A percentile compares a stretch with the other conserved stretches of the same genome.
Evolutionary conservation across 176 grass and related monocot species (phyloP).

Genomic region (Oryza punctata): DNA sequence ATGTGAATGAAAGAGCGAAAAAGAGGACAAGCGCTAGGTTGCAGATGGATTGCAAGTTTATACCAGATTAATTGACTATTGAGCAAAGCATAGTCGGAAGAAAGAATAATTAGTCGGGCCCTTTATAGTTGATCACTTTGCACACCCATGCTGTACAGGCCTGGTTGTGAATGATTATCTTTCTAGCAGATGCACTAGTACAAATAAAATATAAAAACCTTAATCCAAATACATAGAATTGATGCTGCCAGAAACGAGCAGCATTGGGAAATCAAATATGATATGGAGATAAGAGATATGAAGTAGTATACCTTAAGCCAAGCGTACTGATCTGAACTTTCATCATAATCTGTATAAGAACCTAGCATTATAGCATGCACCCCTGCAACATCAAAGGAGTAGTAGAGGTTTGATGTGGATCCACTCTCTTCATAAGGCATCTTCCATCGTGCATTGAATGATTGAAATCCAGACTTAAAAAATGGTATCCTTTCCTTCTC

Average conservation of each 20-base stretch:
- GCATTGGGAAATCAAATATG: neutral
- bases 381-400: conserved; percentile 80
- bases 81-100: neutral
- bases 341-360: conserved; percentile 96
- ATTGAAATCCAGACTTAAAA: conserved; percentile 70
- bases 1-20: too few species aligned
- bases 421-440: conserved; percentile 93
- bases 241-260: conserved; percentile 19
- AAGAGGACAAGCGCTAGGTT: neutral
- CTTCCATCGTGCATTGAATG: conserved; percentile 95
- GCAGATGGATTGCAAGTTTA: neutral
- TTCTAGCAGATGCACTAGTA: neutral
- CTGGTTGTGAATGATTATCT: neutral
- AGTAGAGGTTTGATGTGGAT: conserved; percentile 87
- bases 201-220: neutral
- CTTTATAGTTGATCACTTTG: neutral
- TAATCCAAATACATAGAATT: neutral
- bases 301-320: conserved; percentile 79
- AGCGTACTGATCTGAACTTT: conserved; percentile 85
- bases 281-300: conserved; percentile 12
- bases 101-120: too few species aligned
- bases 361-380: conserved; percentile 89
- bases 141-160: neutral
- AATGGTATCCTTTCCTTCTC: conserved; percentile 85
- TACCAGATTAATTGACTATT: neutral